Conservation (phyloP, 1,284 basidiomycete genomes). For the Cutaneotrichosporon mucoides region DNA sequence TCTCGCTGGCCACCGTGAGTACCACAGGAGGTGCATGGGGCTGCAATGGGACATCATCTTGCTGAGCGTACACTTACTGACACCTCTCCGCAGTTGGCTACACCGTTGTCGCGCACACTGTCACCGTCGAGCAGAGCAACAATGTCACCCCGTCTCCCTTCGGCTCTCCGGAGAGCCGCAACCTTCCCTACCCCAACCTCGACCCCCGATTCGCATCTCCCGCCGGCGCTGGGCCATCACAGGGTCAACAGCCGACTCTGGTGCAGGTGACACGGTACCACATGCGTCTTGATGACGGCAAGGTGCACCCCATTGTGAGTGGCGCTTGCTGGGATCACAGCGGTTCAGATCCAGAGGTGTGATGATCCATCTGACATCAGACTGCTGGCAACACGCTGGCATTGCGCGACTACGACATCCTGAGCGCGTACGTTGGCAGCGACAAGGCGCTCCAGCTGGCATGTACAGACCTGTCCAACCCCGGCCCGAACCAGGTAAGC, state of each 20-base stretch:
- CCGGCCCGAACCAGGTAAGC: slow-evolving; percentile 48
- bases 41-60: no score
- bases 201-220: slow-evolving; percentile 31
- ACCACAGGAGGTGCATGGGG: no score
- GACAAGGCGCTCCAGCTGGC: slow-evolving; percentile 47
- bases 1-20: slow-evolving; percentile 42
- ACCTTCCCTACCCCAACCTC: slow-evolving; percentile 37
- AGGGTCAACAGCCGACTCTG: slow-evolving; percentile 20
- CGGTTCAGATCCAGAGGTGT: no score
- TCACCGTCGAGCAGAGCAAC: slow-evolving; percentile 29
- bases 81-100: slow-evolving; percentile 38
- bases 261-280: slow-evolving; percentile 46
- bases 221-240: slow-evolving; percentile 3
- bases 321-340: no score
- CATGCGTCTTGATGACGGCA: slow-evolving; percentile 43
- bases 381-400: slow-evolving; percentile 35
- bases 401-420: slow-evolving; percentile 41
- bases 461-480: slow-evolving; percentile 44
- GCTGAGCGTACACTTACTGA: neutral
- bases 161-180: slow-evolving; percentile 11
- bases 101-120: slow-evolving; percentile 40
- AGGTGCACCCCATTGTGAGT: slow-evolving; percentile 43
- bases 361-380: slow-evolving; percentile 18
- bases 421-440: slow-evolving; percentile 41
- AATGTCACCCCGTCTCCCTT: slow-evolving; percentile 38